Percentiles rank a stretch among this genome's conserved stretches.
phyloP scores from a whole-genome alignment of 1,284 basidiomycete genomes.

The Xerocomus cyaneibrunnescens region DNA sequence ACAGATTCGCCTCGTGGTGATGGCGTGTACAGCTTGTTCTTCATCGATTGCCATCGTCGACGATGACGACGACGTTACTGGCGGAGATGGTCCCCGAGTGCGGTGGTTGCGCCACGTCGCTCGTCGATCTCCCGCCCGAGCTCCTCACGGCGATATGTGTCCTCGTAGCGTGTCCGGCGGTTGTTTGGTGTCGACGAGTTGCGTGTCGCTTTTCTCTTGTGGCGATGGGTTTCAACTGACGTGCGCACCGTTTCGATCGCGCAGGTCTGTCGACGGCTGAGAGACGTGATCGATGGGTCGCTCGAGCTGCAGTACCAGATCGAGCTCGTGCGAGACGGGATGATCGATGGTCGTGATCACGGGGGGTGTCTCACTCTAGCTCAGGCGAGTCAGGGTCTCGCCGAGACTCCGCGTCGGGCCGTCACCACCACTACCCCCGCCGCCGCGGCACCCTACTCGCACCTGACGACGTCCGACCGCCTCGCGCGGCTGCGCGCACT shows the following conservation, averaged over 20 bases:
- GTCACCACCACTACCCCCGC: neutral
- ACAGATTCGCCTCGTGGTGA: neutral
- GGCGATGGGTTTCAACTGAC: too few relatives aligned
- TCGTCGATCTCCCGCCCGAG: constrained; percentile 22
- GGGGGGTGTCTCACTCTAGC: neutral
- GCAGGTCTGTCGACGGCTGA: constrained; percentile 44
- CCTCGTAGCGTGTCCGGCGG: constrained; percentile 6
- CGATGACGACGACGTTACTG: neutral
- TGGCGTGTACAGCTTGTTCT: neutral
- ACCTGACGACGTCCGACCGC: constrained; percentile 36
- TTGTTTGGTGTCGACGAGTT: constrained; percentile 32
- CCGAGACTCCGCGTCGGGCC: neutral
- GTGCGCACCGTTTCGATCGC: too few relatives aligned
- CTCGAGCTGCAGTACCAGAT: constrained; percentile 48
- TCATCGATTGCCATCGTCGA: neutral
- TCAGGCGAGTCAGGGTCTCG: neutral
- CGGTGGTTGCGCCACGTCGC: neutral
- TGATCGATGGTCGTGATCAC: constrained; percentile 25
- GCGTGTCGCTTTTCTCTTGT: constrained; percentile 25
- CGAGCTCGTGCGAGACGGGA: constrained; percentile 48
- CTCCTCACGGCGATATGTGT: constrained; percentile 16
- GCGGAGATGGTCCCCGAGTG: neutral
- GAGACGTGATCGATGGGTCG: constrained; percentile 37
- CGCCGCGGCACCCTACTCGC: neutral
- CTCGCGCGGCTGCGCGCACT: constrained; percentile 41